A percentile compares a stretch with the other conserved stretches of the same genome.
phyloP scores from a whole-genome alignment of 2,329 filamentous ascomycete species.

The Trichoderma aggressivum region DNA sequence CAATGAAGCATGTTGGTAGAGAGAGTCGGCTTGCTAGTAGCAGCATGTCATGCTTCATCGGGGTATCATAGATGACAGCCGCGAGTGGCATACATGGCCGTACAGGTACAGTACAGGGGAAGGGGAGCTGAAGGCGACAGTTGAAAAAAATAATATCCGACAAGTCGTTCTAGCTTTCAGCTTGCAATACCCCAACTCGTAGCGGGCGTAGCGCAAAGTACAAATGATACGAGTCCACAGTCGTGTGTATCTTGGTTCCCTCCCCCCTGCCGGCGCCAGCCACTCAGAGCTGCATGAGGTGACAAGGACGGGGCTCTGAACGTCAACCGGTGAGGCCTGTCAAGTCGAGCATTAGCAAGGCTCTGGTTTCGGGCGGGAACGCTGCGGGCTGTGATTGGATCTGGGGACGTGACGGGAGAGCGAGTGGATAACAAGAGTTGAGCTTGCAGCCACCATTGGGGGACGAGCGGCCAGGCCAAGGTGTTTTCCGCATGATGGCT shows the following conservation, averaged over 20 bases:
- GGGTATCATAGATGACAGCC: background rate
- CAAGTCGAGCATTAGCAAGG: conserved; percentile 9
- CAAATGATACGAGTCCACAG: background rate
- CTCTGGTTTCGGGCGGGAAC: conserved; percentile 12
- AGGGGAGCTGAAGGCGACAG: background rate
- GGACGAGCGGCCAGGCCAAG: background rate
- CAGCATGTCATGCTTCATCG: conserved; percentile 3
- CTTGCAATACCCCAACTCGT: background rate
- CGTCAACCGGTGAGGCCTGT: conserved; percentile 17
- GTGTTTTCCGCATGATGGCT: conserved; percentile 4
- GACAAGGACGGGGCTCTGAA: conserved; percentile 17
- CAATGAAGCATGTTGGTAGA: background rate
- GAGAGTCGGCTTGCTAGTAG: background rate
- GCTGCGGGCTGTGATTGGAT: conserved; percentile 11
- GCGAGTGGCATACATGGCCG: background rate
- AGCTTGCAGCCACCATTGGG: conserved; percentile 5
- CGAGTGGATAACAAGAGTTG: background rate
- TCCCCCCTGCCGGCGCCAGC: background rate
- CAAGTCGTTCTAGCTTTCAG: conserved; percentile 3
- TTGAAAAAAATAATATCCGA: background rate
- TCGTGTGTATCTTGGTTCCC: background rate
- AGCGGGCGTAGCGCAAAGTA: background rate
- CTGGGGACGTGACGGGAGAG: background rate
- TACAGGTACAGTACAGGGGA: background rate
- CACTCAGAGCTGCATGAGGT: background rate